Evolutionary conservation across 495 filamentous ascomycete genomes (phyloP).

Genomic region (Chaetomium tenue): DNA sequence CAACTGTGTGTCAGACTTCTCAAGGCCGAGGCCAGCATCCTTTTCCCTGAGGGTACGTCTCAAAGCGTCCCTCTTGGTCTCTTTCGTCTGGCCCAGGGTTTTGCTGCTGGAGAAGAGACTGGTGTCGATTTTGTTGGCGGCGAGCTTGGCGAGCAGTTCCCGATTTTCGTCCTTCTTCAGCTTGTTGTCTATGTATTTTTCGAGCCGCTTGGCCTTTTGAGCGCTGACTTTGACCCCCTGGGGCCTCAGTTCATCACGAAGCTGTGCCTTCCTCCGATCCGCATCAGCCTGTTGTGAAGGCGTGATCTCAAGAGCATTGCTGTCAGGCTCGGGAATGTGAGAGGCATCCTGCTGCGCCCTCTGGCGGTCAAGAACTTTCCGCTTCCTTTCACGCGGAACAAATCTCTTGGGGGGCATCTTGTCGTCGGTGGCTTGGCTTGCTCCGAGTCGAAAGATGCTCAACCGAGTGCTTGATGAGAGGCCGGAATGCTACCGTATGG

Average conservation of each 20-base stretch:
- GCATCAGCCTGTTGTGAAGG: conserved; percentile 64
- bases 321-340: conserved; percentile 49
- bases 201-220: conserved; percentile 91
- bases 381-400: conserved; percentile 76
- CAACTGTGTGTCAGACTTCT: conserved; percentile 38
- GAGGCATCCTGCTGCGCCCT: conserved; percentile 46
- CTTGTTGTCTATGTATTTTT: conserved; percentile 98
- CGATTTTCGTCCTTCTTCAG: conserved; percentile 90
- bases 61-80: conserved; percentile 65
- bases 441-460: background rate
- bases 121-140: conserved; percentile 75
- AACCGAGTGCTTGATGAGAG: background rate
- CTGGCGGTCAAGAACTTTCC: conserved; percentile 59
- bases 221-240: conserved; percentile 73
- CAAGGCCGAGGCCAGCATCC: conserved; percentile 56
- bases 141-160: conserved; percentile 77
- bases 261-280: conserved; percentile 60
- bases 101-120: conserved; percentile 72
- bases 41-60: conserved; percentile 58
- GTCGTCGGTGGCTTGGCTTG: background rate
- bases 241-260: conserved; percentile 62
- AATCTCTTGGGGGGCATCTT: conserved; percentile 63
- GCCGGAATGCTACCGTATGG: no score
- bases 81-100: conserved; percentile 63
- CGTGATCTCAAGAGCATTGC: conserved; percentile 69